Base-by-base conservation (phyloP, 2,329 filamentous ascomycete genomes). In the Pochonia chlamydosporia region DNA sequence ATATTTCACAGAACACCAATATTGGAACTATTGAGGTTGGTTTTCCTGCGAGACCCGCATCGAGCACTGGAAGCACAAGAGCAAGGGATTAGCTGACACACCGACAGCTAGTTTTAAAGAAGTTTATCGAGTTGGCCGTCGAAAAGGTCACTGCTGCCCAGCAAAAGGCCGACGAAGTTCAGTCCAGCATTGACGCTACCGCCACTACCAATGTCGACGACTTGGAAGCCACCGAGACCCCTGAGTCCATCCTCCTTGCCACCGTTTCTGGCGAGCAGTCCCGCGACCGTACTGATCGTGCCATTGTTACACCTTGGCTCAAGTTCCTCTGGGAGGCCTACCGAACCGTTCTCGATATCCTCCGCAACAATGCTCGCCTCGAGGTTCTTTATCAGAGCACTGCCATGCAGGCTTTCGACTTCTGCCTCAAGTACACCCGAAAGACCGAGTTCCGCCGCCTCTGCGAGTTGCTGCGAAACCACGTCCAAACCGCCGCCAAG, bases 301-400 rank as follows among this genome's bases (percentile, higher is more conserved):
- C 93, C 64, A 95, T 99, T 61, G 93, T 99, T 51, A 99, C 93
- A 24, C 93, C 93, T 50, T 99, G 93, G 93, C 82, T 99, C 63
- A 99, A 99, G 76, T 99, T 99, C 66, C 78, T 99, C 53, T 99
- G 93, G 93, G 93, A 99, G 77, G 96, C 93, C 14, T 99, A 99
- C 76, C 87, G 93, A 53, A 99, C 93, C 31, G 93, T 99, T 35
- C 81, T 99, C 62, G 93, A 99, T 63, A 99, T 99, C 62, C 84
- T 99, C 63, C 91, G 95, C 76, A 99, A 99, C 79, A 99, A 99
- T 76, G 92, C 93, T 49, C 86, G 93, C 50, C 82, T 99, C 48
- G 93, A 99, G 75, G 83, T 95, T 49, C 92, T 97, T 75, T 99
- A 99, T 73, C 93, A 99, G 81, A 90, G 86, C 69, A 99, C 93